Evolutionary conservation across 129 eudicot species (phyloP).

Genomic region (Centrapalus pauciflorus): DNA sequence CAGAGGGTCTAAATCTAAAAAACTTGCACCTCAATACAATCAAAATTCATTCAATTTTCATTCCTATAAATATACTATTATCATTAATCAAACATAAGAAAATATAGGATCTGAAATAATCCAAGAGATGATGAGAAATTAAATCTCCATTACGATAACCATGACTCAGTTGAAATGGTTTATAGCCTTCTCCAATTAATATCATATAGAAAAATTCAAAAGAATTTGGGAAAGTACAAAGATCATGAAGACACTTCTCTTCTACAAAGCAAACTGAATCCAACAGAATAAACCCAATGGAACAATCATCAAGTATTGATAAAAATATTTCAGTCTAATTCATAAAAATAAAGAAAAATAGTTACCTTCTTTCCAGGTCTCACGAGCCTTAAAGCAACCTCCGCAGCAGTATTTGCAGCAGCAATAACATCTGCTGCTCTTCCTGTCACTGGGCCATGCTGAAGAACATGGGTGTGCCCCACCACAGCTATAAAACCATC

Average conservation of each 20-base stretch:
- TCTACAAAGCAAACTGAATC: background rate
- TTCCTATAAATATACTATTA: no score
- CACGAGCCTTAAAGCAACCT: slow-evolving; percentile 91
- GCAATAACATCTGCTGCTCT: slow-evolving; percentile 89
- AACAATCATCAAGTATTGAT: background rate
- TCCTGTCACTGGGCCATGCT: slow-evolving; percentile 84
- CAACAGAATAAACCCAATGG: background rate
- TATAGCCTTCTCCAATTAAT: background rate
- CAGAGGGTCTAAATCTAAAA: no score
- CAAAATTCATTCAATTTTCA: no score
- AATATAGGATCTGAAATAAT: no score
- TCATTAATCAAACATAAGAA: no score
- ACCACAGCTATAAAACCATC: slow-evolving; percentile 93
- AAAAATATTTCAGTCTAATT: background rate
- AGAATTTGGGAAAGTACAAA: background rate
- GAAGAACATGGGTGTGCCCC: slow-evolving; percentile 86
- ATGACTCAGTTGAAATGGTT: background rate
- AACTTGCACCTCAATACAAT: no score
- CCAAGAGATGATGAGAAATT: background rate
- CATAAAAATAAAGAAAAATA: background rate
- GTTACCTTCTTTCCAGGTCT: slow-evolving; percentile 94
- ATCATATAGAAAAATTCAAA: background rate
- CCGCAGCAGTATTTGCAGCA: slow-evolving; percentile 99
- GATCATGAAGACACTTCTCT: background rate
- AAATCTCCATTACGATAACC: background rate